Base-by-base conservation (phyloP, 768 basidiomycete species). In the Pisolithus orientalis region DNA sequence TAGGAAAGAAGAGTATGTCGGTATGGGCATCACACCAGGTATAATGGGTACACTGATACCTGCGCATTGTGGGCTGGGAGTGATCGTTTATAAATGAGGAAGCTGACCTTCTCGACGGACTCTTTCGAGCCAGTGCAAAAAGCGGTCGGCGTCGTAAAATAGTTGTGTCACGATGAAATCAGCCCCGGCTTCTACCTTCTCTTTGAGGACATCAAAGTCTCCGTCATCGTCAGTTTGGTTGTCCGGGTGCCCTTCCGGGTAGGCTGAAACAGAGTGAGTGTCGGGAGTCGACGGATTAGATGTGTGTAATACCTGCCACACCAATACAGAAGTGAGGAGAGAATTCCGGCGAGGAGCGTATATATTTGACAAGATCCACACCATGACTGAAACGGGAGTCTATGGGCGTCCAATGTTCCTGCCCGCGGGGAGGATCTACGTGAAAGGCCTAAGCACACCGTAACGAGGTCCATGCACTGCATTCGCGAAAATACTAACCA, bases 21-120 rank as follows among this genome's bases (percentile, higher is more conserved):
- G 96, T 51, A 99, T 92, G 0, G 96, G 95, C 94, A 98, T 96
- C 50, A 98, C 83, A 10, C 94, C 93, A 8, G 96, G 93, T 54
- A 99, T 86, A 58, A 99, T 83, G 1, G 96, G 95, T 1, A 94
- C 80, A 0, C 69, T 78, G 62, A 99, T 93, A 31, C 94, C 96
- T 94, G 61, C 42, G 24, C 8, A n/a, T 2, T 1, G 34, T 65
- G 29, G 62, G 56, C 11, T 50, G 24, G 48, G 31, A 10, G 47
- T 24, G 32, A 32, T 37, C 1, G 27, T n/a, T 38, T 17, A 14
- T 34, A 31, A 14, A 17, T 14, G 45, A 29, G 25, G 9, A 21
- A 31, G 44, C 78, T 38, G 53, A 92, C 94, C 94, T 68, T 73
- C 82, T 16, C 70, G 72, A 54, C 93, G 75, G 45, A 94, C 80